Evolutionary conservation across 2,329 filamentous ascomycete genomes (phyloP).

Genomic region (Pyricularia grisea): DNA sequence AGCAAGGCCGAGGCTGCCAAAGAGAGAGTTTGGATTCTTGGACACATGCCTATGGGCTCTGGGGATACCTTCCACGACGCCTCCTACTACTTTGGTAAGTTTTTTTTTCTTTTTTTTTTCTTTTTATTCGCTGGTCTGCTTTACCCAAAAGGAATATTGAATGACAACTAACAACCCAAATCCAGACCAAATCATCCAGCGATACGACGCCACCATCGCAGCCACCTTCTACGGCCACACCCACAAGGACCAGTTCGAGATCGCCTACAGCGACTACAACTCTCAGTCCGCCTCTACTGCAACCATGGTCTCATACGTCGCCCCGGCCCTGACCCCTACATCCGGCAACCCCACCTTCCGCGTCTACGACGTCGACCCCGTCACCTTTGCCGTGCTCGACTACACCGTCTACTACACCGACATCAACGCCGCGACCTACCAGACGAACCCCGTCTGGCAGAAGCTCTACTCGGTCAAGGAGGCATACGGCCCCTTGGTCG

Average conservation of each 20-base stretch:
- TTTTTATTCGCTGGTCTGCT: too few species aligned
- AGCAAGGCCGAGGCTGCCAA: constrained; percentile 39
- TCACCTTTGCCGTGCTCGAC: constrained; percentile 45
- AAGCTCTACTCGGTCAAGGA: constrained; percentile 48
- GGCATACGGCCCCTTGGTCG: constrained; percentile 36
- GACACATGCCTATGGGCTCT: constrained; percentile 45
- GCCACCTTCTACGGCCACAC: constrained; percentile 50
- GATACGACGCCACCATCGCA: constrained; percentile 43
- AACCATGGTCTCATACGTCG: constrained; percentile 41
- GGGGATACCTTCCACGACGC: constrained; percentile 41
- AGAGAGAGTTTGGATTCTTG: constrained; percentile 47
- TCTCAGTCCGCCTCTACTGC: constrained; percentile 31
- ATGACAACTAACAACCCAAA: background rate
- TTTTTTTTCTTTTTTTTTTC: too few species aligned
- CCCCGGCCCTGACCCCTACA: constrained; percentile 43
- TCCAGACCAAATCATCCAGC: constrained; percentile 38
- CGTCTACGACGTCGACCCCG: constrained; percentile 48
- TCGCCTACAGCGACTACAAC: constrained; percentile 41
- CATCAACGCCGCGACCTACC: constrained; percentile 33
- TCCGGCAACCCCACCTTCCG: constrained; percentile 48
- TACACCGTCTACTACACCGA: constrained; percentile 44
- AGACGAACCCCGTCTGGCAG: constrained; percentile 37
- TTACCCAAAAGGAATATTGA: too few species aligned
- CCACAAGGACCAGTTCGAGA: constrained; percentile 45
- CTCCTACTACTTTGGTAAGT: constrained; percentile 32